phyloP scores from a whole-genome alignment of 805 yeast species.

The Saturnispora sekii region DNA sequence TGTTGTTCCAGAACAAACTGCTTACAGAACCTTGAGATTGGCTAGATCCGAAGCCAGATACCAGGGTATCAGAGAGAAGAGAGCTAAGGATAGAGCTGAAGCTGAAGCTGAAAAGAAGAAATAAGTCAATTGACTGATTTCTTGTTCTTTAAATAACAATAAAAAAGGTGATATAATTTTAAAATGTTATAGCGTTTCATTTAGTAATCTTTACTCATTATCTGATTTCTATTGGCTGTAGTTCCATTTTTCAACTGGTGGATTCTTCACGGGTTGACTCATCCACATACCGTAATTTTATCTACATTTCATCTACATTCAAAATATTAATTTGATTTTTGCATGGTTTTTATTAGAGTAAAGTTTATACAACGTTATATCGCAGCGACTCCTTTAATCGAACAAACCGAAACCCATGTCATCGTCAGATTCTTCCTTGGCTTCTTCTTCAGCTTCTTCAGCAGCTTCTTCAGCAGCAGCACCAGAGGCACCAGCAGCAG shows the following conservation, averaged over 20 bases:
- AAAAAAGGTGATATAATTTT: conserved; percentile 4
- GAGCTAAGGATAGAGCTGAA: conserved; percentile 94
- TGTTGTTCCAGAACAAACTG: conserved; percentile 56
- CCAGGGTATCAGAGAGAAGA: conserved; percentile 96
- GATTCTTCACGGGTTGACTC: too few species aligned
- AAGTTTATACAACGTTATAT: conserved; percentile 1
- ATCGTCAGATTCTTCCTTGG: conserved; percentile 61
- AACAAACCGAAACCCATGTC: conserved; percentile 91
- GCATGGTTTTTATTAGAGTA: background rate
- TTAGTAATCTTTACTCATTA: too few species aligned
- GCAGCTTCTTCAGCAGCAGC: conserved; percentile 38
- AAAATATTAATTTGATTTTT: too few species aligned
- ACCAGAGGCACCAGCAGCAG: conserved; percentile 37
- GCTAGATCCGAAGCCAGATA: conserved; percentile 92
- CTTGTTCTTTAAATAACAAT: conserved; percentile 5
- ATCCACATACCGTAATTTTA: too few species aligned
- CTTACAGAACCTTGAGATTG: conserved; percentile 90
- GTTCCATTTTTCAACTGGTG: too few species aligned
- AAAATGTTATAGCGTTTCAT: too few species aligned
- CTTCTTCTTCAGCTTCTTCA: conserved; percentile 55
- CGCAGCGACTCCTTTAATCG: conserved; percentile 43
- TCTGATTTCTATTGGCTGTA: too few species aligned
- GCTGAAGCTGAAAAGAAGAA: conserved; percentile 99
- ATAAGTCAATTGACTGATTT: conserved; percentile 34
- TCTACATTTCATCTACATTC: too few species aligned